These are phyloP conservation scores for Corchorus olitorius DNA, from an alignment of 345 rosid genomes.

Conservation along the genomic window DNA sequence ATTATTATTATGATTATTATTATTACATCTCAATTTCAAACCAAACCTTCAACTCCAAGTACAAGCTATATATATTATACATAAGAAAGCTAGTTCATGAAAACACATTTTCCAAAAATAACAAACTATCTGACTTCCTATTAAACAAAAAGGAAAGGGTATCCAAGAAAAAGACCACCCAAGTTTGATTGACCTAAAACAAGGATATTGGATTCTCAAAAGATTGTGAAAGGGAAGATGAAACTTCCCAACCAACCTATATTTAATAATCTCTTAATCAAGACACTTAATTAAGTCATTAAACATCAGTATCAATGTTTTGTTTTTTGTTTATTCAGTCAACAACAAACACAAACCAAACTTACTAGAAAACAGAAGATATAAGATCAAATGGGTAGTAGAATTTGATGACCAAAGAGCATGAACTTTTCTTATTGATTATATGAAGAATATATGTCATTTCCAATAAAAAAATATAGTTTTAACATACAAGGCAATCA, in stretches of 20 bases:
- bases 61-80: too few relatives aligned
- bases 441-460: background rate
- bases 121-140: background rate
- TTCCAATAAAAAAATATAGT: background rate
- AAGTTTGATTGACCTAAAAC: background rate
- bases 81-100: background rate
- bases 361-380: background rate
- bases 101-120: background rate
- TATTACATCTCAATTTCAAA: too few relatives aligned
- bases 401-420: background rate
- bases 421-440: background rate
- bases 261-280: background rate
- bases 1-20: too few relatives aligned
- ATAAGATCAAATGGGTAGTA: background rate
- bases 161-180: background rate
- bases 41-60: too few relatives aligned
- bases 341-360: background rate
- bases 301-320: background rate
- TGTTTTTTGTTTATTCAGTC: background rate
- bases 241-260: background rate
- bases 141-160: background rate
- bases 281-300: background rate
- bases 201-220: background rate
- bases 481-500: background rate
- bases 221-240: background rate